Conservation (phyloP, 2,329 filamentous ascomycete genomes). For the Scedosporium boydii region DNA sequence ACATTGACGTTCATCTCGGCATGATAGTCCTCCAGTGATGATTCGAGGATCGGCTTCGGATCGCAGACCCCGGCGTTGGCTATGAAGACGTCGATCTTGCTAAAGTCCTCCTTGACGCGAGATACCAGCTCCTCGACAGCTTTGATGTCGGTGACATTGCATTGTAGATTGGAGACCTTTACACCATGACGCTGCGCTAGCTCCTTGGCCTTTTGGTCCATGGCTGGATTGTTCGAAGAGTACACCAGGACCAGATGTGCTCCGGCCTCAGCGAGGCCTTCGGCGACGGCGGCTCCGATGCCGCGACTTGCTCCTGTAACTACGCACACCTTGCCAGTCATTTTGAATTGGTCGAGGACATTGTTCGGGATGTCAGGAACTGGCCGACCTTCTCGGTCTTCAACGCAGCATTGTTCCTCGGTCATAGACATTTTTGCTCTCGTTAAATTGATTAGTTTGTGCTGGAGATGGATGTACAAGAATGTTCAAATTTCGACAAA, state of each 20-base stretch:
- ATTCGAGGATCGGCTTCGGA: neutral
- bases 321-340: conserved; percentile 31
- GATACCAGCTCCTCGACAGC: conserved; percentile 22
- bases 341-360: conserved; percentile 32
- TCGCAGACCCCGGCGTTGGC: conserved; percentile 28
- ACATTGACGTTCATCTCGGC: conserved; percentile 17
- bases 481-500: no score
- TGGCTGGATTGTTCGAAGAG: conserved; percentile 12
- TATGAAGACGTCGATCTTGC: conserved; percentile 30
- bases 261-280: conserved; percentile 35
- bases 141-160: conserved; percentile 10
- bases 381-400: conserved; percentile 20
- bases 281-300: conserved; percentile 31
- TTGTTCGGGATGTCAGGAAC: conserved; percentile 23
- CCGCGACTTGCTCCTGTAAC: conserved; percentile 36
- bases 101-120: conserved; percentile 27
- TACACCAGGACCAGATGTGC: conserved; percentile 28
- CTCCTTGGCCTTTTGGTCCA: neutral
- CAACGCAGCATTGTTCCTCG: conserved; percentile 17
- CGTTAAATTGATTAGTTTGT: neutral
- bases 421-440: conserved; percentile 27
- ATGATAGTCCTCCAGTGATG: conserved; percentile 12
- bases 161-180: neutral
- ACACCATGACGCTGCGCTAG: conserved; percentile 3
- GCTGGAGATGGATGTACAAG: neutral